Percentiles rank a stretch among this genome's conserved stretches.
Evolutionary conservation across 164 flowering plant genomes (phyloP).

Genomic region (Tinospora cordifolia): DNA sequence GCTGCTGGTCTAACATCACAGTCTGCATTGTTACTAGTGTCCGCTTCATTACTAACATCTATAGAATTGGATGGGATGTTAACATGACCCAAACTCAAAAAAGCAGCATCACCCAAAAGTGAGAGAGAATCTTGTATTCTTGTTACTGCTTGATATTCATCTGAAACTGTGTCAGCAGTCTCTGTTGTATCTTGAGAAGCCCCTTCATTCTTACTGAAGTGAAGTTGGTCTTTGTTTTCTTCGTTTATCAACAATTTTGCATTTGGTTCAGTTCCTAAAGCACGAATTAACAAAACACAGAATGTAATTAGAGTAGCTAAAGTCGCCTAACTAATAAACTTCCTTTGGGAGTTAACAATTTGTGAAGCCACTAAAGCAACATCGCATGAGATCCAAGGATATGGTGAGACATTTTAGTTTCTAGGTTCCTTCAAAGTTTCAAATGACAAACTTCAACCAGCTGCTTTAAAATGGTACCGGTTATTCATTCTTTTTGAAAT

Average conservation of each 20-base stretch:
- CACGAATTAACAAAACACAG: neutral
- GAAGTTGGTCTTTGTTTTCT: constrained; percentile 9
- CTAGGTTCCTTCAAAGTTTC: too few relatives aligned
- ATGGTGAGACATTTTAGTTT: too few relatives aligned
- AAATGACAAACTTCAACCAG: too few relatives aligned
- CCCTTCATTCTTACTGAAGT: constrained; percentile 19
- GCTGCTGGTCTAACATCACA: neutral
- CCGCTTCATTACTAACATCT: constrained; percentile 33
- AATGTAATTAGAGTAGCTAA: neutral
- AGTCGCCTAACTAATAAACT: too few relatives aligned
- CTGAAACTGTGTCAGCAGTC: constrained; percentile 13
- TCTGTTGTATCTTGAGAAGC: constrained; percentile 24
- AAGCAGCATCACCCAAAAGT: constrained; percentile 12
- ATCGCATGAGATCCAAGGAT: neutral
- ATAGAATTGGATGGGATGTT: constrained; percentile 10
- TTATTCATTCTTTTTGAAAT: neutral
- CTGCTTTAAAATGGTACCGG: neutral
- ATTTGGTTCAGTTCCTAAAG: constrained; percentile 8
- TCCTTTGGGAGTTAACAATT: neutral
- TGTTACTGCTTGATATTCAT: constrained; percentile 15
- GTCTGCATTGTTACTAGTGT: constrained; percentile 3
- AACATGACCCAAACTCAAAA: constrained; percentile 11
- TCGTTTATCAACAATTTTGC: constrained; percentile 5
- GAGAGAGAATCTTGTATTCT: constrained; percentile 13
- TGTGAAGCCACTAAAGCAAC: neutral